Conservation (phyloP, 192 early-diverging fungal genomes). For the Globomyces pollinis-pini region DNA sequence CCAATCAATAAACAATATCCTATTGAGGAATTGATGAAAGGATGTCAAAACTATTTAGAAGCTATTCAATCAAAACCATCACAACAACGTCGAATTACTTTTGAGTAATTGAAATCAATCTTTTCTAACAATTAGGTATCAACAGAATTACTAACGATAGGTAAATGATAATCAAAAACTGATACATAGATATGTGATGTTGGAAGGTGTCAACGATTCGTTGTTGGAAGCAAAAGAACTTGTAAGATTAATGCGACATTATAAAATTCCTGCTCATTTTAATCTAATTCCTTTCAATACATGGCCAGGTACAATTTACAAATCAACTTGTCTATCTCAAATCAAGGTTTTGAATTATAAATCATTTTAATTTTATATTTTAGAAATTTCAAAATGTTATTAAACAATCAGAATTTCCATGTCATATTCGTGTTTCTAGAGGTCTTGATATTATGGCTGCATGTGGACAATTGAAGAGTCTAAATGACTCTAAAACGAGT, state of each 20-base stretch:
- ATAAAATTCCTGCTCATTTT: slow-evolving; percentile 65
- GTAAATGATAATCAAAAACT: too few species aligned
- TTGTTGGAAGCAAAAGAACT: slow-evolving; percentile 59
- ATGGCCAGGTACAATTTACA: slow-evolving; percentile 72
- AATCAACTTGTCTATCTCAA: slow-evolving; percentile 32
- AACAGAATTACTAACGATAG: background rate
- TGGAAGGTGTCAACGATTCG: slow-evolving; percentile 76
- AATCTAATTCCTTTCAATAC: slow-evolving; percentile 72
- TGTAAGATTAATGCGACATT: slow-evolving; percentile 50
- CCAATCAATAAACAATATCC: slow-evolving; percentile 83
- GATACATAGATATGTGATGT: slow-evolving; percentile 91
- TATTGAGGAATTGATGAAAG: slow-evolving; percentile 58
- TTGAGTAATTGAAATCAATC: too few species aligned
- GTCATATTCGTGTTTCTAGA: slow-evolving; percentile 17
- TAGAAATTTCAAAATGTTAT: slow-evolving; percentile 19
- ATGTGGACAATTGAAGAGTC: slow-evolving; percentile 60
- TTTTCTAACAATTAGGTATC: slow-evolving; percentile 12
- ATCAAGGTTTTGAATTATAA: too few species aligned
- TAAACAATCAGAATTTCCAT: slow-evolving; percentile 8
- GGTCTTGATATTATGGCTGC: slow-evolving; percentile 72
- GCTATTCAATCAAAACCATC: slow-evolving; percentile 27
- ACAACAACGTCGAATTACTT: slow-evolving; percentile 72
- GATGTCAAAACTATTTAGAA: slow-evolving; percentile 55
- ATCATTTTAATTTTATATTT: too few species aligned
- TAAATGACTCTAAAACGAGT: background rate